A percentile compares a stretch with the other conserved stretches of the same genome.
Evolutionary conservation across 805 yeast genomes (phyloP).

Genomic region (Wickerhamomyces rabaulensis): DNA sequence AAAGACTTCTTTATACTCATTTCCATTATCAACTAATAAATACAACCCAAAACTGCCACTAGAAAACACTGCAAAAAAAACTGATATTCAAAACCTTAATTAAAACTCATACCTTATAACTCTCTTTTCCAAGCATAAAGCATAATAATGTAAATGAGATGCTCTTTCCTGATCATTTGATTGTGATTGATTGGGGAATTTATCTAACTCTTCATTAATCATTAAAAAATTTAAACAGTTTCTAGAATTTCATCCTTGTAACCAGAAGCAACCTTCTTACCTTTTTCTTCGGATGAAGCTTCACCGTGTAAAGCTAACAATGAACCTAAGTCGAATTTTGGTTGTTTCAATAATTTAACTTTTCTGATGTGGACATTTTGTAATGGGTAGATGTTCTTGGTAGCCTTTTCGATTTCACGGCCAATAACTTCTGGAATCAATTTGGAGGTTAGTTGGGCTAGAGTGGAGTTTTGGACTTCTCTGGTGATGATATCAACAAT

Average conservation of each 20-base stretch:
- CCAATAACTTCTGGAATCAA: slow-evolving; percentile 98
- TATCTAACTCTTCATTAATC: neutral
- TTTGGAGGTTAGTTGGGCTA: slow-evolving; percentile 94
- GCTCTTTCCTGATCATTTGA: neutral
- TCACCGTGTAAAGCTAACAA: slow-evolving; percentile 96
- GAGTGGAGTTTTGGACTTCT: slow-evolving; percentile 90
- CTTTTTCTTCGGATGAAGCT: slow-evolving; percentile 85
- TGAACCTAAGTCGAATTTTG: slow-evolving; percentile 96
- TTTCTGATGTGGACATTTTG: slow-evolving; percentile 98
- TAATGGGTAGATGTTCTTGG: slow-evolving; percentile 91
- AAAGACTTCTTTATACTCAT: neutral
- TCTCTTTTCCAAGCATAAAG: neutral
- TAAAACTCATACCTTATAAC: neutral
- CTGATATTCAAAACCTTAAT: neutral
- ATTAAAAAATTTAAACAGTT: slow-evolving; percentile 57
- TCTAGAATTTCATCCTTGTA: slow-evolving; percentile 98
- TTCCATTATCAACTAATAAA: neutral
- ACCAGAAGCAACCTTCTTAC: slow-evolving; percentile 88
- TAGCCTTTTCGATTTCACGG: slow-evolving; percentile 95
- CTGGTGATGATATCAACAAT: slow-evolving; percentile 93
- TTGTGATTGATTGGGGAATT: neutral
- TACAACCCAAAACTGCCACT: neutral
- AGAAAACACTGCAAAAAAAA: neutral
- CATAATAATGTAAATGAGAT: neutral
- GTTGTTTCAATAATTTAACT: slow-evolving; percentile 96